Conservation (phyloP, 2,329 filamentous ascomycete genomes). For the Fusarium staphyleae region DNA sequence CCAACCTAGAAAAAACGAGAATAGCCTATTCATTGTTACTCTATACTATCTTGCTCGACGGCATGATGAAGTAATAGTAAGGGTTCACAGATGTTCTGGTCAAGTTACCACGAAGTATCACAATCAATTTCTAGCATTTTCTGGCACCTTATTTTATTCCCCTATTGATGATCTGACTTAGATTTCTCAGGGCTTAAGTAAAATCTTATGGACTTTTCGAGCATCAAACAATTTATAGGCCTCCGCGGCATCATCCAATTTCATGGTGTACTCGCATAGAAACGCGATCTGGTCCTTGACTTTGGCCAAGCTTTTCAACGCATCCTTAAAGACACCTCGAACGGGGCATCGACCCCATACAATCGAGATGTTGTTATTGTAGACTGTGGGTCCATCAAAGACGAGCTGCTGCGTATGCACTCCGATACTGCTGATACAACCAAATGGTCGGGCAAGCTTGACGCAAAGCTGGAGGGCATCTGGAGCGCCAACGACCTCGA, state of each 20-base stretch:
- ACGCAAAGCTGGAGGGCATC: conserved; percentile 10
- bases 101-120: too few relatives aligned
- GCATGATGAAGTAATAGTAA: too few relatives aligned
- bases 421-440: conserved; percentile 8
- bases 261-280: conserved; percentile 10
- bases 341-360: conserved; percentile 14
- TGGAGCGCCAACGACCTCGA: conserved; percentile 12
- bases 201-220: too few relatives aligned
- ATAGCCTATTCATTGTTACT: too few relatives aligned
- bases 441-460: conserved; percentile 9
- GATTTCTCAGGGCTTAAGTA: too few relatives aligned
- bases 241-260: conserved; percentile 10
- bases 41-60: too few relatives aligned
- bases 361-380: conserved; percentile 16
- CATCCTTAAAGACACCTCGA: conserved; percentile 13
- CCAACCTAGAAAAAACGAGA: too few relatives aligned
- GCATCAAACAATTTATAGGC: conserved; percentile 13
- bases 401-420: conserved; percentile 9
- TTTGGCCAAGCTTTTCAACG: conserved; percentile 4
- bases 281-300: conserved; percentile 10
- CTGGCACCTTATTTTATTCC: too few relatives aligned
- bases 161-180: too few relatives aligned
- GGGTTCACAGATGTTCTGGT: too few relatives aligned
- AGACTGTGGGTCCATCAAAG: neutral
- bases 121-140: too few relatives aligned